Conservation (phyloP, 1,284 basidiomycete genomes). For the Polyporus tsugae region DNA sequence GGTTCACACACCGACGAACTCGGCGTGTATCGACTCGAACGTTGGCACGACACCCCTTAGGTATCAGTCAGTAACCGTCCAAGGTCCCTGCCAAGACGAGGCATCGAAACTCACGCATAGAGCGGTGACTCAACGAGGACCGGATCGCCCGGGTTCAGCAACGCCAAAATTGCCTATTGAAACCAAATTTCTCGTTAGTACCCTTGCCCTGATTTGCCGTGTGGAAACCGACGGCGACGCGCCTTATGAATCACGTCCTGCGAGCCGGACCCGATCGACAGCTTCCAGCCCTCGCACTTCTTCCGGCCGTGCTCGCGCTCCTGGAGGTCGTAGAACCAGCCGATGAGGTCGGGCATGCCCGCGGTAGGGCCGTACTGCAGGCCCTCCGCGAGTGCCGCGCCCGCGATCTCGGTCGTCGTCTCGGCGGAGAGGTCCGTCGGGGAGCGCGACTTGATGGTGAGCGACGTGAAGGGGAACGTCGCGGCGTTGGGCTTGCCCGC, state of each 20-base stretch:
- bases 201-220: too few relatives aligned
- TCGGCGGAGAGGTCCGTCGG: constrained; percentile 56
- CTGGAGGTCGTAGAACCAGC: constrained; percentile 78
- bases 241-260: constrained; percentile 91
- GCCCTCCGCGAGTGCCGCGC: constrained; percentile 64
- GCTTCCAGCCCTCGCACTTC: constrained; percentile 69
- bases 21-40: constrained; percentile 60
- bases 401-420: constrained; percentile 59
- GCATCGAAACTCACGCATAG: constrained; percentile 69
- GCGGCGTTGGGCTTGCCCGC: constrained; percentile 89
- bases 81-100: constrained; percentile 4
- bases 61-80: neutral
- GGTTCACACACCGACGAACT: constrained; percentile 61
- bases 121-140: constrained; percentile 88
- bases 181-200: neutral
- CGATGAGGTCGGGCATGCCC: constrained; percentile 69
- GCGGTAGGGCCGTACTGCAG: constrained; percentile 84
- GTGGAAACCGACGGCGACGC: too few relatives aligned
- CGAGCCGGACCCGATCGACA: constrained; percentile 85
- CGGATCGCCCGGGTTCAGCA: constrained; percentile 85
- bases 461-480: constrained; percentile 88
- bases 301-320: constrained; percentile 67
- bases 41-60: constrained; percentile 69
- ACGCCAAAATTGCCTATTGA: constrained; percentile 56
- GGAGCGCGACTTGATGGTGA: constrained; percentile 64